Evolutionary conservation across 108 stramenopile genomes (phyloP), one percentile per base, ranked within the genome.

Genomic region (Fragilaria radians): DNA sequence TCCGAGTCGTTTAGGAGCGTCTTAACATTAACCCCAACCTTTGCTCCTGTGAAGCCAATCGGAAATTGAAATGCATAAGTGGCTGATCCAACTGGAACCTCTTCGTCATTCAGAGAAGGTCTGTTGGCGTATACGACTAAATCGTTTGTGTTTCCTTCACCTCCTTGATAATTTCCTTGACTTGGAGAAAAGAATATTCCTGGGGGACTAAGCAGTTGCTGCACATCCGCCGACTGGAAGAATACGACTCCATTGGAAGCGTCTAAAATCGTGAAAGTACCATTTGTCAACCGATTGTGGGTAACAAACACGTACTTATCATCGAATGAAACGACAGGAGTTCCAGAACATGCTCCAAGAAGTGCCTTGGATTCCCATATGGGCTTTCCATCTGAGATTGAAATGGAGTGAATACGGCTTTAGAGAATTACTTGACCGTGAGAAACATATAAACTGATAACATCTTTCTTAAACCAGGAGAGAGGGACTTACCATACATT

Each of bases 221-320:
- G 28, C 0, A 19, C 51, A 23, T 66, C 61, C 31, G 31, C 33
- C 3, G 46, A 21, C 7, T 48, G 30, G 49, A 54, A 67, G 46
- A 67, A 58, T 31, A 59, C 30, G 14, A 46, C 27, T 4, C 61
- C 59, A 5, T 32, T 24, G 25, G 21, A 22, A 11, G 53, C 50
- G 23, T 9, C 14, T 18, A 79, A 52, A 46, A 61, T 27, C 25
- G 78, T 63, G 52, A 79, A 79, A 63, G 67, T 54, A 29, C 73
- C 78, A 25, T 49, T 54, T 5, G 61, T 58, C 26, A 52, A 14
- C n/a, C 11, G 48, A 32, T 79, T 79, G 63, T 70, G 70, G n/a
- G 69, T 79, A 14, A 74, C 21, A 58, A 68, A 74, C 21, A 79
- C 62, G 32, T 74, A 68, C 23, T 32, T 9, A 33, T 73, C 78